phyloP scores from a whole-genome alignment of 129 eudicot species.

The Lactuca sativa region DNA sequence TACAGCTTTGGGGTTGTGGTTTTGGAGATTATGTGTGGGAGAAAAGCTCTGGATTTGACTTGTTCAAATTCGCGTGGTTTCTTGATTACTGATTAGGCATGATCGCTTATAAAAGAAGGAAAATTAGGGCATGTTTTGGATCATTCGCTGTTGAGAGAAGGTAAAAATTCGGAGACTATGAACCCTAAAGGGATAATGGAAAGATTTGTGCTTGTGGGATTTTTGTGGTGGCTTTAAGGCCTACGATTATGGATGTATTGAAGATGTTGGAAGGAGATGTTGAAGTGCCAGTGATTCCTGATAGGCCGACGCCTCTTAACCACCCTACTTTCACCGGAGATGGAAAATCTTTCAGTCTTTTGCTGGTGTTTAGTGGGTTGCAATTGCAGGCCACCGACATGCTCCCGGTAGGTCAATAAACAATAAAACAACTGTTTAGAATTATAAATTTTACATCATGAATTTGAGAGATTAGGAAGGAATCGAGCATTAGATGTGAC shows the following conservation, averaged over 20 bases:
- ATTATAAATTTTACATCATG: background rate
- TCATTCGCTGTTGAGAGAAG: slow-evolving; percentile 39
- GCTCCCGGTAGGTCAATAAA: slow-evolving; percentile 55
- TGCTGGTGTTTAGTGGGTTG: slow-evolving; percentile 61
- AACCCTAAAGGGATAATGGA: slow-evolving; percentile 77
- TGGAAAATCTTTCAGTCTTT: slow-evolving; percentile 53
- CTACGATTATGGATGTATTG: slow-evolving; percentile 67
- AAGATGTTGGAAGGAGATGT: slow-evolving; percentile 88
- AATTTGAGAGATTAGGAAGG: slow-evolving; percentile 6
- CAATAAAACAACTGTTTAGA: background rate
- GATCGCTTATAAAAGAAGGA: slow-evolving; percentile 72
- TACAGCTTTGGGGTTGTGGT: slow-evolving; percentile 81
- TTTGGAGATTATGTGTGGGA: slow-evolving; percentile 82
- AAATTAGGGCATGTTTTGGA: slow-evolving; percentile 48
- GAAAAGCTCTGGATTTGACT: slow-evolving; percentile 73
- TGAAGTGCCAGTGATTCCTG: slow-evolving; percentile 74
- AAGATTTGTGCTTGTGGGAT: slow-evolving; percentile 70
- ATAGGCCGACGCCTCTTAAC: slow-evolving; percentile 65
- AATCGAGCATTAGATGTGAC: background rate
- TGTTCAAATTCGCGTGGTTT: slow-evolving; percentile 46
- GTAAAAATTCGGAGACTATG: slow-evolving; percentile 21
- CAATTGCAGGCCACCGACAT: slow-evolving; percentile 52
- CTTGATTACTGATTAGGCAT: slow-evolving; percentile 79
- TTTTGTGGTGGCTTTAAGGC: slow-evolving; percentile 82
- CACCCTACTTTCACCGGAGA: slow-evolving; percentile 55